phyloP scores from a whole-genome alignment of 1,284 basidiomycete genomes.

The Ustilago crameri region DNA sequence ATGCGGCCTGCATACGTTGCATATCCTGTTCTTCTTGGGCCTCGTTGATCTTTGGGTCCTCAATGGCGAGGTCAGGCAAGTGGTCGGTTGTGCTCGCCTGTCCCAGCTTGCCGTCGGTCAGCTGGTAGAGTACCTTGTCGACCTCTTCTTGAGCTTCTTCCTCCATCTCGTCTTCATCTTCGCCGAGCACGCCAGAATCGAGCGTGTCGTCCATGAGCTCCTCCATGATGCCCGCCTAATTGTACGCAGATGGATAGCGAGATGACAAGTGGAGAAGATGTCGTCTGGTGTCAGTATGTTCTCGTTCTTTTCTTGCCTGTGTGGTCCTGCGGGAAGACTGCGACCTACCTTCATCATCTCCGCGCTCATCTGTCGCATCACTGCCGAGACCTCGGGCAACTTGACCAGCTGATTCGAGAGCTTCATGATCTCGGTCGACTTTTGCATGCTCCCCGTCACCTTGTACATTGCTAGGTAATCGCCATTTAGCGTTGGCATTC shows the following conservation, averaged over 20 bases:
- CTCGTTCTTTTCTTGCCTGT: too few relatives aligned
- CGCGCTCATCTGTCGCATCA: slow-evolving; percentile 97
- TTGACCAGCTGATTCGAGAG: slow-evolving; percentile 90
- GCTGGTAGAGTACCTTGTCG: slow-evolving; percentile 92
- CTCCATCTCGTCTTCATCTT: slow-evolving; percentile 90
- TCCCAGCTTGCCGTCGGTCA: slow-evolving; percentile 87
- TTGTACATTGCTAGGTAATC: slow-evolving; percentile 91
- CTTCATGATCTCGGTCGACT: slow-evolving; percentile 99
- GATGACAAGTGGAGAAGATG: too few relatives aligned
- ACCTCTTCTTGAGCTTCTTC: slow-evolving; percentile 97
- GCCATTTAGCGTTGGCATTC: too few relatives aligned
- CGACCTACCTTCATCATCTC: slow-evolving; percentile 87
- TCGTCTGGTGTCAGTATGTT: too few relatives aligned
- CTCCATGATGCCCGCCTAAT: slow-evolving; percentile 69
- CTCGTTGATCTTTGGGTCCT: slow-evolving; percentile 43
- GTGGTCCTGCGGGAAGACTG: too few relatives aligned
- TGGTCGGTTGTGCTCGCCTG: slow-evolving; percentile 55
- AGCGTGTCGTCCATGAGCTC: slow-evolving; percentile 70
- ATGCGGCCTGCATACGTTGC: slow-evolving; percentile 64
- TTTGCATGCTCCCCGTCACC: slow-evolving; percentile 94
- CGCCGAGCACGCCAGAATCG: slow-evolving; percentile 68
- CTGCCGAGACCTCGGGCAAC: slow-evolving; percentile 88
- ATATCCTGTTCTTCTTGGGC: slow-evolving; percentile 57
- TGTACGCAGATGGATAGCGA: background rate
- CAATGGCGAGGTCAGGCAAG: slow-evolving; percentile 53